A percentile compares a stretch with the other conserved stretches of the same genome.
Evolutionary conservation across 208 protist species (phyloP).

Genomic region (Leishmania mexicana): DNA sequence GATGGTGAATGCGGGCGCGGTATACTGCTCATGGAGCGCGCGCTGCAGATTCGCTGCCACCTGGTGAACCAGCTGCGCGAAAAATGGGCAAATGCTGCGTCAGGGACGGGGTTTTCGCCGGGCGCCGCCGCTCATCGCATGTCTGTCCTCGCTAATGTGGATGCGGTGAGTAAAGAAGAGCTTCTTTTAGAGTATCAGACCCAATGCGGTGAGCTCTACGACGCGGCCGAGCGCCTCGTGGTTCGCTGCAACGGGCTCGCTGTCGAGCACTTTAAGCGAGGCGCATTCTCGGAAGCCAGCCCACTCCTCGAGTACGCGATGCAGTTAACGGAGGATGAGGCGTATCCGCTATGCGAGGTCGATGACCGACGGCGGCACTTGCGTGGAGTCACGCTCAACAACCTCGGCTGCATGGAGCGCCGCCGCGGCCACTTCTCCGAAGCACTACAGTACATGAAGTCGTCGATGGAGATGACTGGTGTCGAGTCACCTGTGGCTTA

Average conservation of each 20-base stretch:
- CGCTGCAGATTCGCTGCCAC: constrained; percentile 72
- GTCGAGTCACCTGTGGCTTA: constrained; percentile 83
- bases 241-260: constrained; percentile 74
- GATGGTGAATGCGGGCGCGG: constrained; percentile 53
- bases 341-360: constrained; percentile 69
- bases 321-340: constrained; percentile 65
- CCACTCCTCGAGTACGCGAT: constrained; percentile 69
- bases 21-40: constrained; percentile 81
- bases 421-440: constrained; percentile 80
- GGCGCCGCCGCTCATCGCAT: constrained; percentile 9
- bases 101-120: neutral
- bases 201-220: constrained; percentile 47
- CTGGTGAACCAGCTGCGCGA: constrained; percentile 34
- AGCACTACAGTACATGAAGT: constrained; percentile 75
- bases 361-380: constrained; percentile 69
- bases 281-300: constrained; percentile 59
- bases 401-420: constrained; percentile 90
- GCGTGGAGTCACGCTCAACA: constrained; percentile 86
- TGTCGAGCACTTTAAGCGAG: constrained; percentile 79
- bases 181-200: constrained; percentile 24
- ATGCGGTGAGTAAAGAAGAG: constrained; percentile 18
- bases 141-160: constrained; percentile 11
- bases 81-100: constrained; percentile 9
- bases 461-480: constrained; percentile 74
- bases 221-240: constrained; percentile 78